Base-by-base conservation (phyloP, 1,284 basidiomycete species). In the Papiliotrema flavescens region DNA sequence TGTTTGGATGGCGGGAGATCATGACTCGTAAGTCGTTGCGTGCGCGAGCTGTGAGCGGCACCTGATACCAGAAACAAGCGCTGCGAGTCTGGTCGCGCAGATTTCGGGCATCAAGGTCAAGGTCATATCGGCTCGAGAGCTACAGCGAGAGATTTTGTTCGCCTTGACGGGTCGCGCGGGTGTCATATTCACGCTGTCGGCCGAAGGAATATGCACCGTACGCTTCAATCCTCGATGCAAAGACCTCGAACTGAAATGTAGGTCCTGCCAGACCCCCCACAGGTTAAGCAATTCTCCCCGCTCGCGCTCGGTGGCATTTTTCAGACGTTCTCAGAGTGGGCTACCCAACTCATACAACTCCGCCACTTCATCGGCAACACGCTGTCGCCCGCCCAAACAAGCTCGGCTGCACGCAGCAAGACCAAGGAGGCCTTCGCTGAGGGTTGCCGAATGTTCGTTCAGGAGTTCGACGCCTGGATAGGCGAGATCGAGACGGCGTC, bases 381-480 rank as follows among this genome's bases (percentile, higher is more conserved):
- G 82, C 49, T 80, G 80, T 51, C 51, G 51, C 32, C 32, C 49
- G n/a, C 57, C 8, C 57, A 62, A 20, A 50, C 20, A 51, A 59
- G 19, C 59, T 64, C 36, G 55, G 65, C 20, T 22, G 22, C 24
- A 42, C 66, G 52, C 13, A 84, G 83, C 1, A 82, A 82, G 40
- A 90, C 88, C 0, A 75, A 86, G 14, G 87, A 91, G 67, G 90
- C 90, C 0, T 90, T 90, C 67, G 83, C 86, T 0, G 88, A 89
- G 55, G 87, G 87, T 0, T 75, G 90, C 43, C 83, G 85, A 46
- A 58, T 71, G 8, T 81, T 87, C 52, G 71, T 90, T 3, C 78
- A 79, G 17, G 60, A 62, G 0, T 83, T 90, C 54, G 82, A 87
- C 54, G 63, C 62, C 3, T 92, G 88, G 88, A 86, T 88, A 59